Conservation (phyloP, 176 grass and related monocot species). For the Panicum miliaceum region DNA sequence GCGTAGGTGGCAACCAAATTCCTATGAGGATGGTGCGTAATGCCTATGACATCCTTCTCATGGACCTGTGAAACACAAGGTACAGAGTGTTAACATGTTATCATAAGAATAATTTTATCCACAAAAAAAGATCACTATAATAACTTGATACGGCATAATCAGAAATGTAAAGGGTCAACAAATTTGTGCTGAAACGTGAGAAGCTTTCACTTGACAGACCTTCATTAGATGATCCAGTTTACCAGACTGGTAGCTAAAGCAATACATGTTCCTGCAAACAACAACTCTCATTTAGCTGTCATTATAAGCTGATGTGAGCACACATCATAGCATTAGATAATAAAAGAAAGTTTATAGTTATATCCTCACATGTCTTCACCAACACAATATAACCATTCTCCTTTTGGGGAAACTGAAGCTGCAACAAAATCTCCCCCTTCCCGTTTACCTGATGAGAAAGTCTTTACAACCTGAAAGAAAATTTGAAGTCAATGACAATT, state of each 20-base stretch:
- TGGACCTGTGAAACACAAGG: constrained; percentile 55
- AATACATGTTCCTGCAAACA: constrained; percentile 87
- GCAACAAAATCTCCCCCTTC: constrained; percentile 97
- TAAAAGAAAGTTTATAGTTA: constrained; percentile 15
- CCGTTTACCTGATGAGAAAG: constrained; percentile 92
- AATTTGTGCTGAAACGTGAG: not conserved
- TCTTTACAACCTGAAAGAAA: constrained; percentile 86
- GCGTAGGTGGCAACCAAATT: constrained; percentile 88
- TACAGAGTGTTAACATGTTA: not conserved
- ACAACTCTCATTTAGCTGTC: not conserved
- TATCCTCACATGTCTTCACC: constrained; percentile 97
- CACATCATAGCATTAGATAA: constrained; percentile 27
- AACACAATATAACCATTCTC: constrained; percentile 98
- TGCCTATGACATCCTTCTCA: constrained; percentile 93
- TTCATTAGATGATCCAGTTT: constrained; percentile 99
- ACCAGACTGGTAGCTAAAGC: constrained; percentile 92
- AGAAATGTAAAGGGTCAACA: not conserved
- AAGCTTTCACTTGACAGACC: constrained; percentile 51
- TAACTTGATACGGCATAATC: not conserved
- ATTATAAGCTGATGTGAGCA: constrained; percentile 21
- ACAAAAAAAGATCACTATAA: not conserved
- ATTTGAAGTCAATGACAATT: constrained; percentile 25
- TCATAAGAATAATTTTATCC: not conserved
- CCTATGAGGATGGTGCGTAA: constrained; percentile 89
- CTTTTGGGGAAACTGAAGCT: constrained; percentile 92